Percentiles rank a stretch among this genome's conserved stretches.
Conservation (phyloP, 1,139 yeast species). For the Pichia kudriavzevii region DNA sequence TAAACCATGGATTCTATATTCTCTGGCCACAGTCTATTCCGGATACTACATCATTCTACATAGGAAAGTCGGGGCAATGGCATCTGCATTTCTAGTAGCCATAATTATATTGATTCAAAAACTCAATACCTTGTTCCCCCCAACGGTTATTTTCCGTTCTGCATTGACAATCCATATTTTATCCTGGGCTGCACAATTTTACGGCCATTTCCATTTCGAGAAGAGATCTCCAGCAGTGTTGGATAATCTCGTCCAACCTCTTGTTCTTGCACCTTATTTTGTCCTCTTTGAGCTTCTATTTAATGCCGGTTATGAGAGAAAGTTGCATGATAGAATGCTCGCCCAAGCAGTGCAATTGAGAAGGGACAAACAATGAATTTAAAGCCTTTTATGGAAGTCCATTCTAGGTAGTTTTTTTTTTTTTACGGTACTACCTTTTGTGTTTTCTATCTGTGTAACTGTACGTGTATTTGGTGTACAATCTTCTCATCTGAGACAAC, state of each 20-base stretch:
- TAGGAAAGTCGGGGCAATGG: constrained; percentile 35
- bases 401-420: background rate
- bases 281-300: constrained; percentile 75
- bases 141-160: constrained; percentile 20
- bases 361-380: background rate
- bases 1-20: constrained; percentile 26
- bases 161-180: constrained; percentile 37
- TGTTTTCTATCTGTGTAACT: background rate
- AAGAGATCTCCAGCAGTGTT: constrained; percentile 78
- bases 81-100: constrained; percentile 29
- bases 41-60: constrained; percentile 39
- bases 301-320: constrained; percentile 50
- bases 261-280: constrained; percentile 87
- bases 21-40: constrained; percentile 33
- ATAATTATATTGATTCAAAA: constrained; percentile 12
- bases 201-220: constrained; percentile 83
- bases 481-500: background rate
- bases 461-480: background rate
- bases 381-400: background rate
- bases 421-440: background rate
- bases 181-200: constrained; percentile 81
- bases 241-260: constrained; percentile 75
- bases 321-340: constrained; percentile 42
- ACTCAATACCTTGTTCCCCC: constrained; percentile 8
- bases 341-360: constrained; percentile 7